Evolutionary conservation across 352 stramenopile genomes (phyloP).

Genomic region (Pythium diclinum): DNA sequence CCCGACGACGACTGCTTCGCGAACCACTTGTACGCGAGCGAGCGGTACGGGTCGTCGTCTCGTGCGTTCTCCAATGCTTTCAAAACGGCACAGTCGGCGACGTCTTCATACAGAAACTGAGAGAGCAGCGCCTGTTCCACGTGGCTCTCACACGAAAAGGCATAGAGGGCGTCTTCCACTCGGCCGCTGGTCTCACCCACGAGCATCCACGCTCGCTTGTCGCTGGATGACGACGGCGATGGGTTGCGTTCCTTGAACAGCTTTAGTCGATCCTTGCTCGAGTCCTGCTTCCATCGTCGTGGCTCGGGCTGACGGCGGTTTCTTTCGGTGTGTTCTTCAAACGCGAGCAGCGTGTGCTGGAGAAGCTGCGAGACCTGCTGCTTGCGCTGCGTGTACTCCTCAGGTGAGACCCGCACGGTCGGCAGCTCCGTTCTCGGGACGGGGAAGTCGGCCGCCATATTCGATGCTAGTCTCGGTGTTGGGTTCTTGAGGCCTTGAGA

Average conservation of each 20-base stretch:
- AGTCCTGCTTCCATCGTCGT: constrained; percentile 38
- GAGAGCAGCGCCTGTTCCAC: constrained; percentile 12
- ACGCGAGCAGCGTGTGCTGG: constrained; percentile 40
- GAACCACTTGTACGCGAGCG: constrained; percentile 20
- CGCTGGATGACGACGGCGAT: neutral
- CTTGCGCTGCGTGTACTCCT: constrained; percentile 35
- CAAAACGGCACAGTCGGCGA: constrained; percentile 9
- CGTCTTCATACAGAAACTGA: constrained; percentile 10
- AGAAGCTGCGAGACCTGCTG: constrained; percentile 41
- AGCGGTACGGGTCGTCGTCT: constrained; percentile 16
- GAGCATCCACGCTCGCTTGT: constrained; percentile 9
- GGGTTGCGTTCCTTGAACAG: constrained; percentile 41
- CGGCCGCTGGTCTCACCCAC: constrained; percentile 9
- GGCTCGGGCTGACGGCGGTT: constrained; percentile 32
- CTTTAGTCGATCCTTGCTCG: constrained; percentile 37
- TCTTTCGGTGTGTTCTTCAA: constrained; percentile 36
- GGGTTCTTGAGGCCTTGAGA: neutral
- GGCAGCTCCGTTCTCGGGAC: constrained; percentile 39
- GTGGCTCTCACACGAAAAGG: constrained; percentile 17
- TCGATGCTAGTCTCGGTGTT: neutral
- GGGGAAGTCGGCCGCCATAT: constrained; percentile 26
- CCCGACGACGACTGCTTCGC: constrained; percentile 27
- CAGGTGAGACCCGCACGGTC: constrained; percentile 35
- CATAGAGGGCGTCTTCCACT: constrained; percentile 12
- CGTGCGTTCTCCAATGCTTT: neutral